Evolutionary conservation across 306 rosid species (phyloP).

Genomic region (Hippophae tibetana): DNA sequence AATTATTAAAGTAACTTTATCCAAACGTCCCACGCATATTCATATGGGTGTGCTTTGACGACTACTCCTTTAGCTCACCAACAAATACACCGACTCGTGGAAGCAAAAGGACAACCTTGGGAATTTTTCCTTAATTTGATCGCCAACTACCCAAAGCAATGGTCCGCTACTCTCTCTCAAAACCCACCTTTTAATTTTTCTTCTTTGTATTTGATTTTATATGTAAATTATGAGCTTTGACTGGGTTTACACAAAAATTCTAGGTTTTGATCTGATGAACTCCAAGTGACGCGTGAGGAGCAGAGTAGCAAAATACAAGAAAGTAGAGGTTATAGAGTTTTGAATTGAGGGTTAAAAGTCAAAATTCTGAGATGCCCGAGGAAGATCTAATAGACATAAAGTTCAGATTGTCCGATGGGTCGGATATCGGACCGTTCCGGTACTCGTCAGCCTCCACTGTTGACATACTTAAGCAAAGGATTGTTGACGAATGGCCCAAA

Average conservation of each 20-base stretch:
- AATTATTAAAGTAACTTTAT: too few relatives aligned
- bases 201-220: background rate
- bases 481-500: constrained; percentile 91
- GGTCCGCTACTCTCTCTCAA: constrained; percentile 5
- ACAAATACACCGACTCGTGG: constrained; percentile 18
- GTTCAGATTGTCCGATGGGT: constrained; percentile 80
- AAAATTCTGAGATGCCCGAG: constrained; percentile 61
- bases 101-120: background rate
- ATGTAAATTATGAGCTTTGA: background rate
- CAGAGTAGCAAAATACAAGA: background rate
- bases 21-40: too few relatives aligned
- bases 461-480: constrained; percentile 81
- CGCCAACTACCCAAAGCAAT: constrained; percentile 3
- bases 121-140: constrained; percentile 10
- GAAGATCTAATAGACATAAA: constrained; percentile 74
- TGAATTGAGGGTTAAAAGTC: constrained; percentile 17
- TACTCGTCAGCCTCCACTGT: constrained; percentile 78
- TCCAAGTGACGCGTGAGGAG: background rate
- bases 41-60: background rate
- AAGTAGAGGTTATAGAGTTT: constrained; percentile 9
- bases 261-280: constrained; percentile 14
- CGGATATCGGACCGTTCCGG: constrained; percentile 75
- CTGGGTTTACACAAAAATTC: constrained; percentile 1
- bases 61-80: constrained; percentile 22
- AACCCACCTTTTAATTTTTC: background rate